Base-by-base conservation (phyloP, 139 green algal species). In the Micractinium conductrix region DNA sequence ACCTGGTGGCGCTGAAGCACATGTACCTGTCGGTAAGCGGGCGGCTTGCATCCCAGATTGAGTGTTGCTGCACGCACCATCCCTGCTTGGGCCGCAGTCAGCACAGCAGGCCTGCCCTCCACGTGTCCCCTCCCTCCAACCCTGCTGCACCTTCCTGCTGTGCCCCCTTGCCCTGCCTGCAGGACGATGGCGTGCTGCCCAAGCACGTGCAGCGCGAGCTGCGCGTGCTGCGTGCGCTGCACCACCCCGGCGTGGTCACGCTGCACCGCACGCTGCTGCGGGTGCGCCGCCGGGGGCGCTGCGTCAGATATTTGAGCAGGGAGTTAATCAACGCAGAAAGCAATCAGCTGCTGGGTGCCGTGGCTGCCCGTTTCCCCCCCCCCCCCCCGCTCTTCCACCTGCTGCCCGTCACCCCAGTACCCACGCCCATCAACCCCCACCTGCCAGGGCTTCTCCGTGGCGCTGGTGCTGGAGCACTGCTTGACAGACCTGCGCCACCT, bases 1-100 rank as follows among this genome's bases (percentile, higher is more conserved):
- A 72, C 24, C 4, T 73, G 55, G 80, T 89, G 58, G 85, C 85
- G 0, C 44, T 89, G 28, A 89, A 89, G 71, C 58, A 87, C 43
- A 87, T 86, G 73, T 78, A 58, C 28, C 45, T 86, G 70, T 33
- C 42, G 65, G 65, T 72, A 10, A 22, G 24, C 58, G 7, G 16
- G 58, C 5, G n/a, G n/a, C n/a, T n/a, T n/a, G n/a, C n/a, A n/a
- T n/a, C n/a, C n/a, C n/a, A n/a, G n/a, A n/a, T n/a, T n/a, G n/a
- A n/a, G n/a, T n/a, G n/a, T n/a, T n/a, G n/a, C n/a, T n/a, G n/a
- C n/a, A n/a, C n/a, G n/a, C n/a, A n/a, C n/a, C n/a, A n/a, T n/a
- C n/a, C n/a, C n/a, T n/a, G n/a, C n/a, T n/a, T n/a, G n/a, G n/a
- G n/a, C n/a, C n/a, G n/a, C n/a, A n/a, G n/a, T n/a, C n/a, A n/a